Conservation (phyloP, 2,329 filamentous ascomycete species). For the Pseudogymnoascus sp. region DNA sequence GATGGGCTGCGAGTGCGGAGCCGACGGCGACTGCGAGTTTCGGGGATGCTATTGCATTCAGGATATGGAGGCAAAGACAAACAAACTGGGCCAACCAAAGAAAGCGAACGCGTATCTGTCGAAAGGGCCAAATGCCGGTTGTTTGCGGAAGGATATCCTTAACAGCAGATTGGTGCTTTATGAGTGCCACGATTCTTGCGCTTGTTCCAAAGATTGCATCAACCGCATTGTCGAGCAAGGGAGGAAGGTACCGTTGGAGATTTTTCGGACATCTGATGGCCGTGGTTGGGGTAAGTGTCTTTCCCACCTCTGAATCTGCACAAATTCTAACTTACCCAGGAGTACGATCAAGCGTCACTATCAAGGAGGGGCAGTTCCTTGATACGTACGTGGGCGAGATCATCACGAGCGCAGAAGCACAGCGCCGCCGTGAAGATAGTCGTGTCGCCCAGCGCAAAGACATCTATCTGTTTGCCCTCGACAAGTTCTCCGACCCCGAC, state of each 20-base stretch:
- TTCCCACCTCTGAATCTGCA: neutral
- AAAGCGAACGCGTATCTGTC: slow-evolving; percentile 48
- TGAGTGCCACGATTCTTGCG: slow-evolving; percentile 69
- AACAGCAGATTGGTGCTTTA: slow-evolving; percentile 58
- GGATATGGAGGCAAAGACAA: slow-evolving; percentile 46
- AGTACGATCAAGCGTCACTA: slow-evolving; percentile 54
- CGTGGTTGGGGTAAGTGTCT: slow-evolving; percentile 63
- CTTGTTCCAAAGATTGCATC: slow-evolving; percentile 55
- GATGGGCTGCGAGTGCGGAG: slow-evolving; percentile 59
- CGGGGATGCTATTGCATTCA: slow-evolving; percentile 58
- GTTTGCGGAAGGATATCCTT: slow-evolving; percentile 45
- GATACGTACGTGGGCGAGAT: slow-evolving; percentile 71
- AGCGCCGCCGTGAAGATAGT: slow-evolving; percentile 51
- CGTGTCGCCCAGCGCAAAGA: slow-evolving; percentile 56
- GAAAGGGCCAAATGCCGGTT: slow-evolving; percentile 42
- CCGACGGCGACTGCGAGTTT: slow-evolving; percentile 57
- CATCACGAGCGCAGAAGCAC: slow-evolving; percentile 56
- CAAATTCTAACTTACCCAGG: slow-evolving; percentile 33
- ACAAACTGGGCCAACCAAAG: neutral
- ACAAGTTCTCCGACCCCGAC: slow-evolving; percentile 62
- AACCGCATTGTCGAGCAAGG: slow-evolving; percentile 73
- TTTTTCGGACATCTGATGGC: slow-evolving; percentile 61
- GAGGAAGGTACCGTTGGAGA: slow-evolving; percentile 60
- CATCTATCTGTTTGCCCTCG: slow-evolving; percentile 71
- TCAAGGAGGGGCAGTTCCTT: slow-evolving; percentile 68